Evolutionary conservation across 2,329 filamentous ascomycete genomes (phyloP).

Genomic region (Purpureocillium lavendulum): DNA sequence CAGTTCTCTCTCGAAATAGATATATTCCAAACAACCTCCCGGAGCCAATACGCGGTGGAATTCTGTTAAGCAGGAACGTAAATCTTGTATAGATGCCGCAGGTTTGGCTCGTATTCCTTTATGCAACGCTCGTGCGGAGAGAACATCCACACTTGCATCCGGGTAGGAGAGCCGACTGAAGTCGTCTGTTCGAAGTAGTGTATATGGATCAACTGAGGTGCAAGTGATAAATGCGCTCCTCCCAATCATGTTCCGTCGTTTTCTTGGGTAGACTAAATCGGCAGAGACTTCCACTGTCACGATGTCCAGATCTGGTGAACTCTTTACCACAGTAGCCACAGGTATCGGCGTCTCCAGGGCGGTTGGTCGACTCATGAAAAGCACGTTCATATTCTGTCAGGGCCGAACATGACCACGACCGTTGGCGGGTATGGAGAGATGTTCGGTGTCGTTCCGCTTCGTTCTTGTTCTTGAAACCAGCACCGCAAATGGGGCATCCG

Average conservation of each 20-base stretch:
- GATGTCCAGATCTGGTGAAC: slow-evolving; percentile 51
- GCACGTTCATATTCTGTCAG: slow-evolving; percentile 70
- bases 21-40: no score
- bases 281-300: slow-evolving; percentile 18
- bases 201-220: no score
- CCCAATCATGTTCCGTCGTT: slow-evolving; percentile 79
- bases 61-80: no score
- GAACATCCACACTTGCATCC: no score
- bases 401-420: slow-evolving; percentile 95
- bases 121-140: no score
- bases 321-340: slow-evolving; percentile 97
- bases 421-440: slow-evolving; percentile 80
- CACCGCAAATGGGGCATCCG: slow-evolving; percentile 83
- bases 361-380: slow-evolving; percentile 71
- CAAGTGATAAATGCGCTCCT: slow-evolving; percentile 75
- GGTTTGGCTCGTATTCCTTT: no score
- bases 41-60: no score
- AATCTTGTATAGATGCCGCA: no score
- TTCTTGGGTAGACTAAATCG: slow-evolving; percentile 29
- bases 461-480: slow-evolving; percentile 98
- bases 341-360: slow-evolving; percentile 62
- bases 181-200: no score
- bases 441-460: slow-evolving; percentile 96
- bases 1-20: no score
- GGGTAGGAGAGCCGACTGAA: no score